Percentiles rank a stretch among this genome's conserved stretches.
phyloP scores from a whole-genome alignment of 257 asterid genomes.

The Gentiana macrophylla region DNA sequence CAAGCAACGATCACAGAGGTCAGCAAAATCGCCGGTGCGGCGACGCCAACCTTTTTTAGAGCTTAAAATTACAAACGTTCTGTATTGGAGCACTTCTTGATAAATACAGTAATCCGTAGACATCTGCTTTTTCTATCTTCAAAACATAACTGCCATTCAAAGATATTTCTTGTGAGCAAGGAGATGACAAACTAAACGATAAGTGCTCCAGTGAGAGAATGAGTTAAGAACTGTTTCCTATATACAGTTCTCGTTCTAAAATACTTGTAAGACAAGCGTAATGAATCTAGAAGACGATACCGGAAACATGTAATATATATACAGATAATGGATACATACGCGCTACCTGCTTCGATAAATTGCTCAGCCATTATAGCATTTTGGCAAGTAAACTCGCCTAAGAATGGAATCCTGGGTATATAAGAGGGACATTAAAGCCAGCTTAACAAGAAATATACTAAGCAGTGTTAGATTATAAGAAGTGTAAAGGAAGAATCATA shows the following conservation, averaged over 20 bases:
- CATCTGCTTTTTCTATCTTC: conserved; percentile 98
- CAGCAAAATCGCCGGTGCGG: conserved; percentile 88
- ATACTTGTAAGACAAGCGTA: no score
- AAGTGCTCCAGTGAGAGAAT: no score
- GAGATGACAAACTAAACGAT: no score
- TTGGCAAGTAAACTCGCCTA: conserved; percentile 94
- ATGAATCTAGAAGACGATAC: no score
- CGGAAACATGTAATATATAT: no score
- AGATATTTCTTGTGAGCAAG: conserved; percentile 17
- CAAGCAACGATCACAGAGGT: conserved; percentile 97
- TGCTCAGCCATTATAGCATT: conserved; percentile 96
- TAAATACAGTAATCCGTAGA: conserved; percentile 85
- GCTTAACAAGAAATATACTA: background rate
- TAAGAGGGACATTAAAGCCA: background rate
- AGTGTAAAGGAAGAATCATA: no score
- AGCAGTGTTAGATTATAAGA: no score
- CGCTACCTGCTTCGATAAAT: conserved; percentile 99
- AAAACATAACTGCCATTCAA: conserved; percentile 62
- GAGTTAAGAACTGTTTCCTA: no score
- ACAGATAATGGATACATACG: conserved; percentile 97
- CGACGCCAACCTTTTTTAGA: conserved; percentile 88
- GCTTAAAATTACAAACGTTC: no score
- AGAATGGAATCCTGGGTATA: conserved; percentile 66
- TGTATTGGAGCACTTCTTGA: conserved; percentile 90
- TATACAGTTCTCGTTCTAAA: no score